Conservation (phyloP, 352 stramenopile species). For the Globisporangium cederbergense region DNA sequence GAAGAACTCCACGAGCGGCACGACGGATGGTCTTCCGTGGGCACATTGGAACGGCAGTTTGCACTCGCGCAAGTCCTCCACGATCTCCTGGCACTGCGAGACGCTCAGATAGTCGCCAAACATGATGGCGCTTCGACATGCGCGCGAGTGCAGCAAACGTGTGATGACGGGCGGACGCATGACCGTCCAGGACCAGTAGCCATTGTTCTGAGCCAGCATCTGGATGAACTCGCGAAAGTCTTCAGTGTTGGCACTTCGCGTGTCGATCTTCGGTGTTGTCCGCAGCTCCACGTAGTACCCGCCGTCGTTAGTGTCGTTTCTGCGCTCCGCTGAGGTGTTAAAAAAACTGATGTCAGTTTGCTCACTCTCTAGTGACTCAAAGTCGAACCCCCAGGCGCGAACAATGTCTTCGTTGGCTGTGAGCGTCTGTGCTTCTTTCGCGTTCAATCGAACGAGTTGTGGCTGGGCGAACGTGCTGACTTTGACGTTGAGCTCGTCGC, state of each 20-base stretch:
- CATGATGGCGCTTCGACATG: slow-evolving; percentile 91
- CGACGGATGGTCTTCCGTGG: slow-evolving; percentile 86
- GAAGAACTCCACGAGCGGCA: slow-evolving; percentile 79
- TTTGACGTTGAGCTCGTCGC: slow-evolving; percentile 51
- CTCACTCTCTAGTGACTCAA: slow-evolving; percentile 26
- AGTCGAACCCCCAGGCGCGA: slow-evolving; percentile 80
- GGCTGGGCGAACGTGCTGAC: slow-evolving; percentile 48
- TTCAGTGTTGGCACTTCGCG: slow-evolving; percentile 45
- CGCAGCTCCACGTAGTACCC: slow-evolving; percentile 27
- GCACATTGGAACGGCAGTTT: slow-evolving; percentile 90
- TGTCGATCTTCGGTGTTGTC: slow-evolving; percentile 68
- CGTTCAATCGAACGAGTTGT: slow-evolving; percentile 54
- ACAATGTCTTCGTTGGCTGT: slow-evolving; percentile 45
- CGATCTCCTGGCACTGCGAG: slow-evolving; percentile 63
- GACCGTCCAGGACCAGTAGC: slow-evolving; percentile 19
- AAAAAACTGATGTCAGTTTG: slow-evolving; percentile 4
- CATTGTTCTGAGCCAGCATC: slow-evolving; percentile 33
- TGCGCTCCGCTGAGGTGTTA: background rate
- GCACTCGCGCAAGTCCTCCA: slow-evolving; percentile 70
- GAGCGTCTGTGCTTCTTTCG: slow-evolving; percentile 43
- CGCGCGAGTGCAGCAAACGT: slow-evolving; percentile 81
- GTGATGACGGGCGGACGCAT: slow-evolving; percentile 77
- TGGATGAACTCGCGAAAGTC: slow-evolving; percentile 89
- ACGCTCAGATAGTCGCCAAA: slow-evolving; percentile 86
- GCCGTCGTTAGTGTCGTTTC: background rate